Evolutionary conservation across 2,329 filamentous ascomycete species (phyloP).

Genomic region (Colletotrichum filicis): DNA sequence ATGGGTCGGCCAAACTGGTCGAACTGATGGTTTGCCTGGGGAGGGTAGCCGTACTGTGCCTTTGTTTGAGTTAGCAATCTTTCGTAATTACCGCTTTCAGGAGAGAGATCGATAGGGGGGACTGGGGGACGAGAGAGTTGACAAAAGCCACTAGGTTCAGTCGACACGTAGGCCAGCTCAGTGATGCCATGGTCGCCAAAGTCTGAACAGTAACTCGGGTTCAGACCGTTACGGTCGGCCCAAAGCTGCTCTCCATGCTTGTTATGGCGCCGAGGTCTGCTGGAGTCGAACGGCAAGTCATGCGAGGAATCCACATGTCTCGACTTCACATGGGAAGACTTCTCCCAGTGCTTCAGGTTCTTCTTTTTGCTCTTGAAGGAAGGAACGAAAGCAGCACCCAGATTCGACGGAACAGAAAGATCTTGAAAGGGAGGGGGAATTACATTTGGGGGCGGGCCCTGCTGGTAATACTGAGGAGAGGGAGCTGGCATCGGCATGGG

Average conservation of each 20-base stretch:
- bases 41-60: constrained; percentile 72
- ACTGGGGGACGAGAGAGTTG: constrained; percentile 29
- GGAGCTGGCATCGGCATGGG: constrained; percentile 71
- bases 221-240: constrained; percentile 32
- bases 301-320: constrained; percentile 51
- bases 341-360: constrained; percentile 50
- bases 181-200: constrained; percentile 38
- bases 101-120: constrained; percentile 69
- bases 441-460: constrained; percentile 60
- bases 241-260: constrained; percentile 56
- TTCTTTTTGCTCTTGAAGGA: constrained; percentile 57
- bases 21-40: constrained; percentile 50
- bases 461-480: constrained; percentile 70
- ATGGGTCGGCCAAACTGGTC: constrained; percentile 53
- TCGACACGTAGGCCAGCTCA: constrained; percentile 41
- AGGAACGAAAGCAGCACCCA: constrained; percentile 5
- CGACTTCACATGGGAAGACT: constrained; percentile 50
- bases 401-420: constrained; percentile 42
- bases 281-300: constrained; percentile 43
- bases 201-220: constrained; percentile 20
- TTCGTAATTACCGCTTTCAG: constrained; percentile 77
- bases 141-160: neutral
- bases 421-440: constrained; percentile 53
- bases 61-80: constrained; percentile 76
- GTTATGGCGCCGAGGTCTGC: constrained; percentile 53